Base-by-base conservation (phyloP, 495 filamentous ascomycete species). In the Tuber magnatum region DNA sequence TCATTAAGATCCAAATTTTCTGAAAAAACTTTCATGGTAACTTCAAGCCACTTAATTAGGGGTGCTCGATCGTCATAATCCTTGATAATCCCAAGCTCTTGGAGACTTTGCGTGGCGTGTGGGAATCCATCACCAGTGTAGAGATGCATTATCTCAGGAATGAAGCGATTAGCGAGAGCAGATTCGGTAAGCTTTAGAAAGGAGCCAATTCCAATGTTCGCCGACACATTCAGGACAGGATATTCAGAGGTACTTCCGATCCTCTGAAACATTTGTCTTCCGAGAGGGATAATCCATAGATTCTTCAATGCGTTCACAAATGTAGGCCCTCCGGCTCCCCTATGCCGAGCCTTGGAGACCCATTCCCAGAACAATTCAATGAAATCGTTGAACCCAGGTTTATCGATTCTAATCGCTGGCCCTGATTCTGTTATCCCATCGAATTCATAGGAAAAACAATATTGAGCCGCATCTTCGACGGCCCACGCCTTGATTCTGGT, bases 241-340 rank as follows among this genome's bases (percentile, higher is more conserved):
- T 65, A 32, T 65, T 65, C 28, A 35, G 51, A 39, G 12, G 16
- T 51, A 35, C 38, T 77, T 48, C 70, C 78, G 39, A 84, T 61
- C 69, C 77, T 84, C 40, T 80, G 80, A 71, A 82, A 75, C 28
- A 65, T 71, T 40, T 80, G 70, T 51, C 78, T 81, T 18, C 68
- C 76, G 1, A 80, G 71, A 10, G 83, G 83, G 39, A 85, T 69
- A 18, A 85, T 75, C 83, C 83, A 85, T 35, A 85, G 41, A n/a
- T 51, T 71, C 35, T 74, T 51, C 38, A 81, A 61, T 20, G 46
- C 56, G 28, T 65, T 65, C 14, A 32, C 56, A n/a, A 35, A 65
- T 16, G 56, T 32, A 32, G 56, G 32, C 28, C 2, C 24, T 32
- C 28, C 12, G 56, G 12, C 28, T 12, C 56, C 28, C n/a, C 12